Evolutionary conservation across 352 stramenopile species (phyloP), one percentile per base, ranked within the genome.

Genomic region (Pythium vanterpoolii): DNA sequence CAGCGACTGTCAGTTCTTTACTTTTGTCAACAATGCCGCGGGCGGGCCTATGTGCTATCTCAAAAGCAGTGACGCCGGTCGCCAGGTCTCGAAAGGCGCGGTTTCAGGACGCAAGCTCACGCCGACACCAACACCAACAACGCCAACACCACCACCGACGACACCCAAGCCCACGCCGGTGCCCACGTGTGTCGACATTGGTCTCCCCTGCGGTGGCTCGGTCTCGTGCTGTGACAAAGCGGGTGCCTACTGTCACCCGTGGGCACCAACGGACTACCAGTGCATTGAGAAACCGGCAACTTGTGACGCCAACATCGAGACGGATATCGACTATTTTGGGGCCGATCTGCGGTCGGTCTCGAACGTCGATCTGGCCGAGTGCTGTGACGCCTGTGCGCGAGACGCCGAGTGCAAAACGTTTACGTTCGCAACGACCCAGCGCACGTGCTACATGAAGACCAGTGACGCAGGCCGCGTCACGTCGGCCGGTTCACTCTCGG

Each of bases 21-120:
- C 70, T 23, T 56, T 45, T 23, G 31, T 45, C 11, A 56, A 45
- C 21, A 60, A 63, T 19, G 51, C 68, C 11, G 67, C 65, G n/a
- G 36, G 70, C 24, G 67, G 74, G 11, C 63, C 65, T 0, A 47
- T 66, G 47, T 84, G 74, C 49, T 79, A 79, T 60, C 57, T 83
- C 62, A 84, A 84, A 63, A 75, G 56, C 10, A 67, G 49, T 28
- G 59, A 55, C 13, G 57, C 31, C 6, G 64, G 51, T 6, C 69
- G 63, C 13, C 50, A 68, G 5, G 23, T 36, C 6, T 73, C 47
- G 21, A 55, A 66, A 33, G 72, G 72, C 5, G 64, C 65, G 1
- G 50, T 84, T 19, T 79, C 68, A 2, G 72, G 74, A 47, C 47
- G 50, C 48, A 39, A 44, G 40, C 8, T 44, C 14, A 16, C 18